These are phyloP conservation scores for Tripterygium wilfordii DNA, from an alignment of 177 flowering plant genomes.

Conservation along the genomic window DNA sequence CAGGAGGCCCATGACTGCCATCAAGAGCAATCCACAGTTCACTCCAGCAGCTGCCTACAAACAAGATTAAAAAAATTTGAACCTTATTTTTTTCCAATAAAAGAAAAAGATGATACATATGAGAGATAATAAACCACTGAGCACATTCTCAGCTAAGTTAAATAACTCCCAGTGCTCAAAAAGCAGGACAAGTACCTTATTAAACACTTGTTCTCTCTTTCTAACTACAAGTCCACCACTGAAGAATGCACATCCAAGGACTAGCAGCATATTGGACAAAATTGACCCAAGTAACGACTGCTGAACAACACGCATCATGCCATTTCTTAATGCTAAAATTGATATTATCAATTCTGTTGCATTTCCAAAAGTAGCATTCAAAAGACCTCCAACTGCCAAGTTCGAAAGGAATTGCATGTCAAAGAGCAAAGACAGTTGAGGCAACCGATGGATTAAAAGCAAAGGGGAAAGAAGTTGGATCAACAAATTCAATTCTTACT, in stretches of 20 bases:
- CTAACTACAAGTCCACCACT: slow-evolving; percentile 23
- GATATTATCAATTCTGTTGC: slow-evolving; percentile 42
- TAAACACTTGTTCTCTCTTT: slow-evolving; percentile 24
- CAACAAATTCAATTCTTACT: too few species aligned
- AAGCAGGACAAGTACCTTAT: slow-evolving; percentile 24
- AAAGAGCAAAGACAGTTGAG: neutral
- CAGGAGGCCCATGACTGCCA: slow-evolving; percentile 43
- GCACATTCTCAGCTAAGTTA: too few species aligned
- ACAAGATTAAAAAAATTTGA: neutral
- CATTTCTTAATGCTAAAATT: slow-evolving; percentile 26
- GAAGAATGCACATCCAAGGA: slow-evolving; percentile 35
- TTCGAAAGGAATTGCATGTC: neutral
- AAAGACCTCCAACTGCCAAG: slow-evolving; percentile 33
- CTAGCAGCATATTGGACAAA: slow-evolving; percentile 34
- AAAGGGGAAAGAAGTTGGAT: neutral
- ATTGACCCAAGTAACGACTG: slow-evolving; percentile 39
- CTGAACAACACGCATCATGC: slow-evolving; percentile 39
- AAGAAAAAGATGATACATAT: too few species aligned
- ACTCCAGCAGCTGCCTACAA: slow-evolving; percentile 30
- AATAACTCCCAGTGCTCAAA: neutral
- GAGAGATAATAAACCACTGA: too few species aligned
- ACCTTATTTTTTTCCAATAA: too few species aligned
- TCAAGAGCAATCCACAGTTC: slow-evolving; percentile 35
- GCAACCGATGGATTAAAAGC: neutral
- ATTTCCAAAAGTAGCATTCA: slow-evolving; percentile 43